Evolutionary conservation across 208 protist species (phyloP).

Genomic region (Leishmania major): DNA sequence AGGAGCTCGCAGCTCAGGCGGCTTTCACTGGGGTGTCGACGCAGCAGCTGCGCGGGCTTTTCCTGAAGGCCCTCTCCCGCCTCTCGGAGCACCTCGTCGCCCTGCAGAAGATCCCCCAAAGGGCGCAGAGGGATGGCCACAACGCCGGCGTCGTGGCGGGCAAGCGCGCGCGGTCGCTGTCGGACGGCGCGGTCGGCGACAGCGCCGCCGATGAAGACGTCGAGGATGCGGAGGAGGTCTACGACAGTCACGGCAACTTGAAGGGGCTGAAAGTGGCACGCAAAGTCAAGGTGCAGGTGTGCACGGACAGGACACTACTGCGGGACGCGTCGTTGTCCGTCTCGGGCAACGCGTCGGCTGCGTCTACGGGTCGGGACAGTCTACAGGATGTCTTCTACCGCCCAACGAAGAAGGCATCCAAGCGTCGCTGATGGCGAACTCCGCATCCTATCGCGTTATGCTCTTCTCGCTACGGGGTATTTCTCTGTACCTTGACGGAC

Average conservation of each 20-base stretch:
- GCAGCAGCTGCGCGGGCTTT: constrained; percentile 88
- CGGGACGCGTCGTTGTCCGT: constrained; percentile 63
- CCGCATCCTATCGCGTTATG: not conserved
- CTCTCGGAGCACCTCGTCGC: constrained; percentile 75
- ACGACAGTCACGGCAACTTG: constrained; percentile 71
- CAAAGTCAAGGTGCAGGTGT: constrained; percentile 49
- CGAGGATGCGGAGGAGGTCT: constrained; percentile 47
- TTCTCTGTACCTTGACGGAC: not conserved
- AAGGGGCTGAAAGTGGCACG: constrained; percentile 75
- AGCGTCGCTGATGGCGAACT: constrained; percentile 25
- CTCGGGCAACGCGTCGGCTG: constrained; percentile 33
- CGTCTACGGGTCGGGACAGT: constrained; percentile 16
- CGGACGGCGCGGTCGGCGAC: constrained; percentile 1
- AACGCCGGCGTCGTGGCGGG: not conserved
- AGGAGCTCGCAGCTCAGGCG: constrained; percentile 59
- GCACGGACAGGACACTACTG: constrained; percentile 73
- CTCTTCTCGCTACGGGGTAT: not conserved
- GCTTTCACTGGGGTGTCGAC: constrained; percentile 63
- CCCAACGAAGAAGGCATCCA: constrained; percentile 57
- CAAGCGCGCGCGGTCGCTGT: constrained; percentile 10
- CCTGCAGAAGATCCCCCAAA: constrained; percentile 51
- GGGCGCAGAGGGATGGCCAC: not conserved
- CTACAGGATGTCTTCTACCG: constrained; percentile 81
- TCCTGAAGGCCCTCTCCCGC: constrained; percentile 83
- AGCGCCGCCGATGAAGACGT: constrained; percentile 40